Conservation (phyloP, 1,284 basidiomycete genomes). For the Naganishia cerealis region DNA sequence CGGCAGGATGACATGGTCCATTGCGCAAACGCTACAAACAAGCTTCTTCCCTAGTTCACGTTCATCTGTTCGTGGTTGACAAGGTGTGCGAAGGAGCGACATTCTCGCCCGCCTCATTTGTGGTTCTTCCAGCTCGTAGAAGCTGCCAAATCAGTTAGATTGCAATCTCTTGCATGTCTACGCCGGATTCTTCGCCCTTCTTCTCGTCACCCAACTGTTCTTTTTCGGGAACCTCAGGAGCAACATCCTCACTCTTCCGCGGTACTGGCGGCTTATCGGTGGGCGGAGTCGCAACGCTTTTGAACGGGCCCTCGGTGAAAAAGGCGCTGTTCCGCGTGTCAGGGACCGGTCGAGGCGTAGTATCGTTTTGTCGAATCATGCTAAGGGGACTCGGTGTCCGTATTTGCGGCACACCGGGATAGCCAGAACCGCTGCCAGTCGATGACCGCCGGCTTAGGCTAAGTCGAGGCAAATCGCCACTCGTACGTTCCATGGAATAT, state of each 20-base stretch:
- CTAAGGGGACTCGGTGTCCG: slow-evolving; percentile 20
- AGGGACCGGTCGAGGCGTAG: slow-evolving; percentile 11
- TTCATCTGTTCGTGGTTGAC: neutral
- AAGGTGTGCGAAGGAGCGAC: too few species aligned
- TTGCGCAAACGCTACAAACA: neutral
- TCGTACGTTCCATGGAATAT: slow-evolving; percentile 6
- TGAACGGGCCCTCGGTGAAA: slow-evolving; percentile 9
- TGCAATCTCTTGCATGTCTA: slow-evolving; percentile 16
- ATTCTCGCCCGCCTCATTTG: too few species aligned
- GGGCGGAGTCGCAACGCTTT: neutral
- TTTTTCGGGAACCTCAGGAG: slow-evolving; percentile 1
- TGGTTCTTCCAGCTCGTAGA: too few species aligned
- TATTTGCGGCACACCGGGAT: slow-evolving; percentile 6
- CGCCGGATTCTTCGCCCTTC: slow-evolving; percentile 12
- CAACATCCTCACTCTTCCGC: neutral
- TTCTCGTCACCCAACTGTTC: neutral
- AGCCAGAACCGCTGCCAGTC: neutral
- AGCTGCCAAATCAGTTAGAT: slow-evolving; percentile 1
- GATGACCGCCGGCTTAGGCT: slow-evolving; percentile 13
- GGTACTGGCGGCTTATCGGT: neutral
- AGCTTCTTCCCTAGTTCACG: too few species aligned
- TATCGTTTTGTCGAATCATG: slow-evolving; percentile 16
- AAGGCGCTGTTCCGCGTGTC: slow-evolving; percentile 11
- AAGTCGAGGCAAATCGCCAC: slow-evolving; percentile 12
- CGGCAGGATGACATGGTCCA: neutral